Base-by-base conservation (phyloP, 176 grass and related monocot genomes). In the Lolium perenne region DNA sequence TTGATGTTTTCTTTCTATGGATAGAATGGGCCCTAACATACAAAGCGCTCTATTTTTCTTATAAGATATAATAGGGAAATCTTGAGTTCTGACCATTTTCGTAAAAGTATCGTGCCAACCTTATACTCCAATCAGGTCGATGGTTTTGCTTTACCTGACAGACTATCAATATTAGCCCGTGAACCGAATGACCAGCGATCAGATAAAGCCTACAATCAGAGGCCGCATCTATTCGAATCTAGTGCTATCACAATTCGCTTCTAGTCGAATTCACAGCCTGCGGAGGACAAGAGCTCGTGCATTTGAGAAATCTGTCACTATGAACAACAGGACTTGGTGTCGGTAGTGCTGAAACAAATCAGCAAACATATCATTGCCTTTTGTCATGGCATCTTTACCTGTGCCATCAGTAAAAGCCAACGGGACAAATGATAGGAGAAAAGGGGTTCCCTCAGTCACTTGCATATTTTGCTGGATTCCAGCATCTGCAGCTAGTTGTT, bases 331-430 rank as follows among this genome's bases (percentile, higher is more conserved):
- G 17, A 40, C 0, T 23, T 14, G 21, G 45, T 77, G 70, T 73
- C 45, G 48, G 56, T 65, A 45, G 32, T 2, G 48, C 7, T 55
- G 11, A 57, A 55, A 18, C 80, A 71, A 40, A 82, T 56, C 64
- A 82, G 51, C 26, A 23, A 26, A 75, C 69, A 81, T n/a, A 76
- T 53, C 43, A 58, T 16, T 56, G 6, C 32, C 26, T 26, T 85
- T 68, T 85, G 60, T 56, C n/a, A 49, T 21, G 4, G 35, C 74
- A 47, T 69, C 62, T 55, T 78, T 77, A 12, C 83, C 74, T 47
- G 78, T 11, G 68, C 32, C 13, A 78, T n/a, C 60, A 68, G 60
- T 2, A 29, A 46, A 80, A 5, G 48, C 48, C 13, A 35, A 16
- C 35, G 38, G 40, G 25, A 57, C 51, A 78, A 50, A 58, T 71